Conservation (phyloP, 2,329 filamentous ascomycete species). For the Penicillium sp. region DNA sequence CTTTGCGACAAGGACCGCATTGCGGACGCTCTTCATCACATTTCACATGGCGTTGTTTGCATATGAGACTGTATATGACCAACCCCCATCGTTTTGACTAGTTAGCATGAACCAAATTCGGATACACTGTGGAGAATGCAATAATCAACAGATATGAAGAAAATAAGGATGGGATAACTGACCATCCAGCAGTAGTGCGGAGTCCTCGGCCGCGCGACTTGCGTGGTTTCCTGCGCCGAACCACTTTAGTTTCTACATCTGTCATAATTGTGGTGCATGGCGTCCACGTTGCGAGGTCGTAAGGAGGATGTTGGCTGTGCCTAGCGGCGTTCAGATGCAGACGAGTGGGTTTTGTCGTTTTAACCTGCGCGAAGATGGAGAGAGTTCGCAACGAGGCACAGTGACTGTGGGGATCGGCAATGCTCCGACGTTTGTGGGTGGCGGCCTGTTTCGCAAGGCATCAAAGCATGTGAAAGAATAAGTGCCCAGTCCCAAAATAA, state of each 20-base stretch:
- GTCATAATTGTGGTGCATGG: background rate
- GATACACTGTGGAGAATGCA: background rate
- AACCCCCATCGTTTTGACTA: background rate
- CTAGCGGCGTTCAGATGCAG: no score
- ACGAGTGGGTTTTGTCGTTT: no score
- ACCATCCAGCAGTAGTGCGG: conserved; percentile 7
- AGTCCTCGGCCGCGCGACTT: conserved; percentile 5
- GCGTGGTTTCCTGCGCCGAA: background rate
- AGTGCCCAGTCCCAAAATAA: background rate
- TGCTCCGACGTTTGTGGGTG: background rate
- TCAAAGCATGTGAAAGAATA: background rate
- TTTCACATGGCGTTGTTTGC: conserved; percentile 29
- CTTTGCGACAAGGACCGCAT: conserved; percentile 27
- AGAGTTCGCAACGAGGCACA: background rate
- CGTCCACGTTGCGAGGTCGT: background rate
- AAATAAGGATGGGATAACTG: background rate
- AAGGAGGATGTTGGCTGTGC: no score
- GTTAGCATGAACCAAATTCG: no score
- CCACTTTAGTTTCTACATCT: background rate
- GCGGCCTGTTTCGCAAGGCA: background rate
- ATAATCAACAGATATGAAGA: background rate
- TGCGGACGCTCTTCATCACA: conserved; percentile 27
- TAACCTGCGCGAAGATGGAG: no score
- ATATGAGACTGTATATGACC: conserved; percentile 19
- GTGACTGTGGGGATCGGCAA: background rate